These are phyloP conservation scores for Coemansia sp. DNA, from an alignment of 192 early-diverging fungal genomes.

Conservation along the genomic window DNA sequence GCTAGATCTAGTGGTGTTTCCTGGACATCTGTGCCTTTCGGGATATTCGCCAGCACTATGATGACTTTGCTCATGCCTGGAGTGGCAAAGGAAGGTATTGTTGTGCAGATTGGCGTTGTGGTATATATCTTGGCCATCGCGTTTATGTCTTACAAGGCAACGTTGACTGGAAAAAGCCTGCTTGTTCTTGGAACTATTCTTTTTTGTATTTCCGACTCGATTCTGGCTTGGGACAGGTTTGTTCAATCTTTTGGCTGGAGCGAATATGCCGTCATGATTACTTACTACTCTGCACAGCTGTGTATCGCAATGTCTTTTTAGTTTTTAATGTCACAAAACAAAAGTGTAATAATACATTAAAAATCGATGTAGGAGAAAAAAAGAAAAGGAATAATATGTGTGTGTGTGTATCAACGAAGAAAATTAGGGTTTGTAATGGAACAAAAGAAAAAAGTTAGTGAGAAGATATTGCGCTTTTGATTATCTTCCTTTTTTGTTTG, in stretches of 20 bases:
- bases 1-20: constrained; percentile 2
- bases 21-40: constrained; percentile 27
- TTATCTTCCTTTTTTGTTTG: too few relatives aligned
- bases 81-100: constrained; percentile 20
- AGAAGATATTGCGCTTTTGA: too few relatives aligned
- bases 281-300: constrained; percentile 50
- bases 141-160: constrained; percentile 39
- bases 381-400: neutral
- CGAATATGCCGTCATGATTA: constrained; percentile 41
- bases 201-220: constrained; percentile 48
- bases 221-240: constrained; percentile 49
- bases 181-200: constrained; percentile 33
- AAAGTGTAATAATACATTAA: neutral
- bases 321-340: neutral
- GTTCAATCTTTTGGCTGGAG: constrained; percentile 22
- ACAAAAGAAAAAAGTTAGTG: too few relatives aligned
- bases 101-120: constrained; percentile 37
- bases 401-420: neutral
- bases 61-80: constrained; percentile 17
- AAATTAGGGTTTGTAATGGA: neutral
- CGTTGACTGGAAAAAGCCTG: constrained; percentile 21
- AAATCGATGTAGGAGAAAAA: neutral
- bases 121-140: constrained; percentile 33
- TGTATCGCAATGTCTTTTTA: constrained; percentile 36
- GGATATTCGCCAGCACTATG: constrained; percentile 29